Percentiles rank a stretch among this genome's conserved stretches.
These are phyloP conservation scores for Glycine latifolia DNA, from an alignment of 306 rosid genomes.

Conservation along the genomic window DNA sequence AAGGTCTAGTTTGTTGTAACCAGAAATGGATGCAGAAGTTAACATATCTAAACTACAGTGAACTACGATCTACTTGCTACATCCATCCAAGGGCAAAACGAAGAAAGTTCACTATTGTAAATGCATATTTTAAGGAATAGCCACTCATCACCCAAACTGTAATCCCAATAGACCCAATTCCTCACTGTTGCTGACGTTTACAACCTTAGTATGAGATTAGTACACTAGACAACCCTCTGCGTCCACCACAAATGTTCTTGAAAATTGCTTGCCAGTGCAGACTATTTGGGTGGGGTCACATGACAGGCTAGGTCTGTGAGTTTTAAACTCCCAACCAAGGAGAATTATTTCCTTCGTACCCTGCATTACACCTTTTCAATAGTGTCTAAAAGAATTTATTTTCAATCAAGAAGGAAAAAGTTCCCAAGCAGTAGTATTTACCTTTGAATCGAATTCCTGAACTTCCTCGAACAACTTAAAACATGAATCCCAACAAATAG, in stretches of 20 bases:
- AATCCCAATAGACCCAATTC: conserved; percentile 29
- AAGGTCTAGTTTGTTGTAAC: conserved; percentile 6
- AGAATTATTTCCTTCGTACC: conserved; percentile 15
- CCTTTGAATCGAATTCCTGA: conserved; percentile 98
- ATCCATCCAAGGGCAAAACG: conserved; percentile 22
- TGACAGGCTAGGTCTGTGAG: conserved; percentile 17
- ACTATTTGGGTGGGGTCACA: conserved; percentile 15
- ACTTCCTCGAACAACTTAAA: conserved; percentile 87
- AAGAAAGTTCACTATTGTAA: conserved; percentile 5
- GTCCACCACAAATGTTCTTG: conserved; percentile 34
- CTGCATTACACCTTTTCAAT: neutral
- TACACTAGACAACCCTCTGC: conserved; percentile 17
- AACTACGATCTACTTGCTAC: neutral
- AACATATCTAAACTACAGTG: neutral
- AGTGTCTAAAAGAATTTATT: conserved; percentile 5
- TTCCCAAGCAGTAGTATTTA: conserved; percentile 49
- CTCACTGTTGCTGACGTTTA: conserved; percentile 10
- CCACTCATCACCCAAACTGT: conserved; percentile 8
- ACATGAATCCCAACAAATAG: conserved; percentile 92
- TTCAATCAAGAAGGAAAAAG: conserved; percentile 19
- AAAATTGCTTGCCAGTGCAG: conserved; percentile 24
- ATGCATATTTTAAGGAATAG: conserved; percentile 28
- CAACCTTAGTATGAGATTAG: conserved; percentile 2
- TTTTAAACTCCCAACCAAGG: conserved; percentile 35
- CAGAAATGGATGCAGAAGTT: conserved; percentile 23